Percentiles rank a stretch among this genome's conserved stretches.
Conservation (phyloP, 768 basidiomycete species). For the Mycena filopes region DNA sequence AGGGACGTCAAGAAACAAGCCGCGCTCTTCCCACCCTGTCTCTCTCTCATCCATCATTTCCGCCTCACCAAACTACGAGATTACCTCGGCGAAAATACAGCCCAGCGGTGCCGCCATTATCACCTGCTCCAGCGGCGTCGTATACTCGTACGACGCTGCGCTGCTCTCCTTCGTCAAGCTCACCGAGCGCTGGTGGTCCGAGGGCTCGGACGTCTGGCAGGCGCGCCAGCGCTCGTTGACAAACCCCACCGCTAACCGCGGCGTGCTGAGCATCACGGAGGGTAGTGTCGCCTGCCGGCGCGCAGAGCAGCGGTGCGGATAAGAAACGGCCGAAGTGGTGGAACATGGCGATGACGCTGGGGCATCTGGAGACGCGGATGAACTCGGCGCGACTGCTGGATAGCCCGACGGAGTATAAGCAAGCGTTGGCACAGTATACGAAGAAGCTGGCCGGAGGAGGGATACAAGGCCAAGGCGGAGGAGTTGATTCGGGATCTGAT, state of each 20-base stretch:
- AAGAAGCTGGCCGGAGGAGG: slow-evolving; percentile 91
- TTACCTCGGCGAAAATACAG: slow-evolving; percentile 74
- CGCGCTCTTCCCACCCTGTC: slow-evolving; percentile 71
- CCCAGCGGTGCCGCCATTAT: slow-evolving; percentile 86
- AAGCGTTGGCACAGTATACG: slow-evolving; percentile 79
- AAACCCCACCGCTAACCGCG: slow-evolving; percentile 52
- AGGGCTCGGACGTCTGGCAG: slow-evolving; percentile 87
- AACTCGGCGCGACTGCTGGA: slow-evolving; percentile 80
- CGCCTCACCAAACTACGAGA: slow-evolving; percentile 66
- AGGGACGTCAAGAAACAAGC: slow-evolving; percentile 83
- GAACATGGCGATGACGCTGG: slow-evolving; percentile 83
- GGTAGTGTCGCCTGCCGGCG: slow-evolving; percentile 49
- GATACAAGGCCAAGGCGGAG: slow-evolving; percentile 87
- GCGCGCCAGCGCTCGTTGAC: slow-evolving; percentile 65
- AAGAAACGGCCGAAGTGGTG: slow-evolving; percentile 80
- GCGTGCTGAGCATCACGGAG: slow-evolving; percentile 66
- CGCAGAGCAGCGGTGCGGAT: slow-evolving; percentile 44
- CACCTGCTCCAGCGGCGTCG: slow-evolving; percentile 78
- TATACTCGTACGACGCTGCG: slow-evolving; percentile 80
- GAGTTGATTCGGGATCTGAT: slow-evolving; percentile 91
- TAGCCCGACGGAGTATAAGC: slow-evolving; percentile 87
- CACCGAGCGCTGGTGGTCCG: slow-evolving; percentile 85
- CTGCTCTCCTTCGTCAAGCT: slow-evolving; percentile 80
- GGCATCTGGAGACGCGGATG: slow-evolving; percentile 88
- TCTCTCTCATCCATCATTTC: slow-evolving; percentile 70